Base-by-base conservation (phyloP, 1,284 basidiomycete species). In the Psilocybe mexicana region DNA sequence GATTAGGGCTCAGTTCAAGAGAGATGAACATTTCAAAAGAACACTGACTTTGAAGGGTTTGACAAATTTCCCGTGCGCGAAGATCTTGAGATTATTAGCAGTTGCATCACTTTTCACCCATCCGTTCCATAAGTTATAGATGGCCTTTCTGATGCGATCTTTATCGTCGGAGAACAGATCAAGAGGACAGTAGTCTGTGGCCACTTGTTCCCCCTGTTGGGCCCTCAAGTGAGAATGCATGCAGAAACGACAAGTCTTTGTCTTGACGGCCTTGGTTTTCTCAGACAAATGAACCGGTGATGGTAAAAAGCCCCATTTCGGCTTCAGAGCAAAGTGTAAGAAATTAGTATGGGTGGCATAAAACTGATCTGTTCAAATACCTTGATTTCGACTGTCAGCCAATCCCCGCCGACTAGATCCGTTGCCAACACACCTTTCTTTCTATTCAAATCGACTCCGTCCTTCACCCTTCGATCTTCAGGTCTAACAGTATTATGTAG, bases 221-320 rank as follows among this genome's bases (percentile, higher is more conserved):
- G 69, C 71, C 64, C 77, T 79, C 64, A 88, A 70, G 63, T 84
- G 79, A n/a, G 84, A 78, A 71, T 96, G 93, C 86, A 96, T 89
- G 70, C 93, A 94, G 72, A 92, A 95, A 61, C 94, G 83, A 75
- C 93, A 95, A 33, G 88, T 87, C 28, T 73, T 74, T 4, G 79
- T 79, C 77, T 96, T 97, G 67, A 86, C 75, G 0, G 68, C 60
- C 14, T 73, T 76, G 0, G 86, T 89, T 51, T 76, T 74, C 2
- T 76, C 66, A 0, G 92, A 86, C 48, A 92, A 76, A 74, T 87
- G 79, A 8, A 69, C 63, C 14, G 80, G 62, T 26, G 77, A 78
- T 5, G 94, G 93, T 30, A 96, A 73, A 73, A 97, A 96, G 2
- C 87, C 93, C 94, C 94, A 97, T 78, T 97, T 97, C 45, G 94